Evolutionary conservation across 140 eudicot genomes (phyloP).

Genomic region (Senecio squalidus): DNA sequence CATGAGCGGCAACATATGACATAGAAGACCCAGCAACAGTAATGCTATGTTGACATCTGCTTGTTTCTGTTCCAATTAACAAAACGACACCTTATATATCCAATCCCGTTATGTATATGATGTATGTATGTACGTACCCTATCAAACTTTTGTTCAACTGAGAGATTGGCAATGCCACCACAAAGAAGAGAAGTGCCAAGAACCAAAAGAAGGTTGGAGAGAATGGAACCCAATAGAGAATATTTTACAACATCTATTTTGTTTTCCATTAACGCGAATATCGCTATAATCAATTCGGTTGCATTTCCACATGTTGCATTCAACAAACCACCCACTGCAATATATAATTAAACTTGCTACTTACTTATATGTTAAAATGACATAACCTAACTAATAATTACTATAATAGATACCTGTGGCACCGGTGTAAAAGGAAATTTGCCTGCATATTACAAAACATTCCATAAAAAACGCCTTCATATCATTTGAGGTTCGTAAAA

Average conservation of each 20-base stretch:
- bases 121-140: conserved; percentile 53
- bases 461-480: too few relatives aligned
- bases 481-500: too few relatives aligned
- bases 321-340: conserved; percentile 83
- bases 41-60: conserved; percentile 74
- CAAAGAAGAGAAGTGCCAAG: conserved; percentile 93
- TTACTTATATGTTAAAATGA: not conserved
- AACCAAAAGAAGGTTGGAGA: conserved; percentile 91
- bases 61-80: conserved; percentile 71
- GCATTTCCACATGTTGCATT: conserved; percentile 99
- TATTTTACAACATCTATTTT: conserved; percentile 87
- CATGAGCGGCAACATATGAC: conserved; percentile 74
- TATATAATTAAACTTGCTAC: too few relatives aligned
- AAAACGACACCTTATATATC: too few relatives aligned
- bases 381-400: not conserved
- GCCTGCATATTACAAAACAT: conserved; percentile 47
- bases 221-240: conserved; percentile 84
- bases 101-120: too few relatives aligned
- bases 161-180: conserved; percentile 83
- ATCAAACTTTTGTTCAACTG: conserved; percentile 60
- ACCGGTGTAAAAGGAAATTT: conserved; percentile 73
- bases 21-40: conserved; percentile 66
- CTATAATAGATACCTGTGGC: conserved; percentile 53
- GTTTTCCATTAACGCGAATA: conserved; percentile 60
- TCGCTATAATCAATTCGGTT: conserved; percentile 86